Evolutionary conservation across 805 yeast genomes (phyloP).

Genomic region (Millerago galiae): DNA sequence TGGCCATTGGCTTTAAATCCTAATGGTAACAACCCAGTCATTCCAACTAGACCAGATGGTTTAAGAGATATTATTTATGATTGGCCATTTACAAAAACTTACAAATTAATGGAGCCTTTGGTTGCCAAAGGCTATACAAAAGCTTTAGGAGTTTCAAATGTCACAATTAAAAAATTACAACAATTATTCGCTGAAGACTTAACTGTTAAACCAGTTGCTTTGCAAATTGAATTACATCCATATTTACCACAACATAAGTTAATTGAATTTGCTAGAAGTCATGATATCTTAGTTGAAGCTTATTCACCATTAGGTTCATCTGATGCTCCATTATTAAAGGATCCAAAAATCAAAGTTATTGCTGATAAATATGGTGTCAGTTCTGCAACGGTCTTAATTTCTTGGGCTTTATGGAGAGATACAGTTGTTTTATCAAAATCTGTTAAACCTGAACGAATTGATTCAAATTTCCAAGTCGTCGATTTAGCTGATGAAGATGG

Average conservation of each 20-base stretch:
- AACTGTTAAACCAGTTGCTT: slow-evolving; percentile 12
- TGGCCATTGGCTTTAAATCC: slow-evolving; percentile 57
- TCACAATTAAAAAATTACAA: slow-evolving; percentile 12
- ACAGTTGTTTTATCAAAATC: slow-evolving; percentile 50
- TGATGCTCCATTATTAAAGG: slow-evolving; percentile 19
- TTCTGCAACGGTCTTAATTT: slow-evolving; percentile 47
- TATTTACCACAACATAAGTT: slow-evolving; percentile 15
- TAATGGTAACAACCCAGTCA: slow-evolving; percentile 24
- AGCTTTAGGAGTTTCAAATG: slow-evolving; percentile 18
- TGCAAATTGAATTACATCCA: slow-evolving; percentile 17
- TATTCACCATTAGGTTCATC: slow-evolving; percentile 17
- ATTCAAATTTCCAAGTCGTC: slow-evolving; percentile 27
- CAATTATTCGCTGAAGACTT: slow-evolving; percentile 5
- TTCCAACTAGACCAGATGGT: slow-evolving; percentile 35
- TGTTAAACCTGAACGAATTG: slow-evolving; percentile 37
- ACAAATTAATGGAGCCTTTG: slow-evolving; percentile 15
- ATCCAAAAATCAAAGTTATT: slow-evolving; percentile 35
- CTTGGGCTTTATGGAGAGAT: slow-evolving; percentile 57
- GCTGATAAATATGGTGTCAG: slow-evolving; percentile 37
- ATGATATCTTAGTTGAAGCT: slow-evolving; percentile 16
- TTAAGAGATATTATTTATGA: slow-evolving; percentile 30
- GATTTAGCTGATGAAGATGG: slow-evolving; percentile 32
- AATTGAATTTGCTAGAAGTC: slow-evolving; percentile 10
- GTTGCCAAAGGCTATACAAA: slow-evolving; percentile 9
- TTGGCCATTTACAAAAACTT: slow-evolving; percentile 33